Evolutionary conservation across 2,329 filamentous ascomycete species (phyloP), one percentile per base, ranked within the genome.

Genomic region (Aureobasidium zeae): DNA sequence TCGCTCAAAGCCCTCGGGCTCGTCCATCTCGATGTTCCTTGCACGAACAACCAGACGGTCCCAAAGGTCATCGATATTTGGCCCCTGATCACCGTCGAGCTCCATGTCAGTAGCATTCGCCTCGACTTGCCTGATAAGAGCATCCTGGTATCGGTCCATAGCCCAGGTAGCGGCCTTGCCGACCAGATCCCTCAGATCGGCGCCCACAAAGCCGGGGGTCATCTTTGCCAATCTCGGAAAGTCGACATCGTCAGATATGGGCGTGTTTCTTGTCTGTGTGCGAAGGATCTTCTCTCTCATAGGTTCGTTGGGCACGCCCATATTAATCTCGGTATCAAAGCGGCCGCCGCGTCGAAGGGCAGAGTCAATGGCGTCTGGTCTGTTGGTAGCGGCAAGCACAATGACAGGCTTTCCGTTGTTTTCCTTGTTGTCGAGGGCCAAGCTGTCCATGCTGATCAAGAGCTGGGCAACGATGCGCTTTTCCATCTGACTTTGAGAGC

Each of bases 191-290:
- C 83, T 78, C 3, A 98, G 67, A 67, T 98, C 91, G 5, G 86
- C 85, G 9, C 88, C 89, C 0, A 98, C 89, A 53, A 91, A 98
- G 1, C 91, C 91, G 5, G 91, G 86, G 0, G 89, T 96, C 53
- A 81, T 72, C 55, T 85, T 88, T 5, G 89, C 87, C 3, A 98
- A 68, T 12, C 73, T 67, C 19, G 67, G 66, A 52, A 89, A 83
- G 57, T 94, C 77, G 15, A 96, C 75, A 48, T 87, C 79, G 3
- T 74, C 70, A 1, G 76, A 70, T 6, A 94, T 61, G 0, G 67
- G 67, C 51, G 80, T 73, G 44, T 80, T 75, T 43, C 77, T 69
- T 0, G 84, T 86, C 33, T 93, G 68, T 2, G 83, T 79, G 28
- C 74, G 71, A 33, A 96, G 65, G 30, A 98, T 96, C 36, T 83